Conservation (phyloP, 177 flowering plant genomes). For the Tripterygium wilfordii region DNA sequence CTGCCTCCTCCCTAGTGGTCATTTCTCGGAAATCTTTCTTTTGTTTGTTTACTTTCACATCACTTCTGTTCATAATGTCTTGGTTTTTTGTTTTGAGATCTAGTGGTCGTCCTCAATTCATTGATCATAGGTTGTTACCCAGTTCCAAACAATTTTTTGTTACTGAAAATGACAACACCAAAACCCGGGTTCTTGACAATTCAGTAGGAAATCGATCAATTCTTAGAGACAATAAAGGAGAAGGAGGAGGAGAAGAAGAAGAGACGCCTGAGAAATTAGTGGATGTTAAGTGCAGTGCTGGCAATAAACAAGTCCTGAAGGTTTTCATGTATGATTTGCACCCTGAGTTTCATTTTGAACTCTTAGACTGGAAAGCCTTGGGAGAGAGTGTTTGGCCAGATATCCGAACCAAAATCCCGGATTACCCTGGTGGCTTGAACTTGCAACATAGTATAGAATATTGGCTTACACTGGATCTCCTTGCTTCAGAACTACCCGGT, state of each 20-base stretch:
- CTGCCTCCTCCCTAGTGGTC: conserved; percentile 24
- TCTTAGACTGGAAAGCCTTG: conserved; percentile 60
- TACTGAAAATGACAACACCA: conserved; percentile 9
- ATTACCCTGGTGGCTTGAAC: conserved; percentile 85
- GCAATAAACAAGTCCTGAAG: conserved; percentile 30
- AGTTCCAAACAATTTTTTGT: conserved; percentile 23
- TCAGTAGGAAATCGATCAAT: conserved; percentile 5
- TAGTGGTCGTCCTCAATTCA: conserved; percentile 28
- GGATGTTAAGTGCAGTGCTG: conserved; percentile 5
- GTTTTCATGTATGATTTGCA: conserved; percentile 92
- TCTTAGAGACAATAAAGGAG: conserved; percentile 8
- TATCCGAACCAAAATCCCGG: conserved; percentile 39
- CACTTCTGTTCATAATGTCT: conserved; percentile 50
- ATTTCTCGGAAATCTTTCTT: conserved; percentile 41
- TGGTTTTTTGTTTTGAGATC: conserved; percentile 67
- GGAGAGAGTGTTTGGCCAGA: conserved; percentile 74
- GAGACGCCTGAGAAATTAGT: background rate
- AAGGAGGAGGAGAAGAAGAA: conserved; percentile 1
- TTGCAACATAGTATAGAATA: conserved; percentile 92
- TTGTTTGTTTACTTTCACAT: conserved; percentile 34
- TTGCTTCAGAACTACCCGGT: conserved; percentile 44
- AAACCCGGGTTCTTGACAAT: conserved; percentile 7
- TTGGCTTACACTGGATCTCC: conserved; percentile 89
- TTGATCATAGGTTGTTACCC: conserved; percentile 33
- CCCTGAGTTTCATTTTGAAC: conserved; percentile 72